A percentile compares a stretch with the other conserved stretches of the same genome.
Evolutionary conservation across 2,329 filamentous ascomycete genomes (phyloP).

Genomic region (Exophiala lecanii-corni): DNA sequence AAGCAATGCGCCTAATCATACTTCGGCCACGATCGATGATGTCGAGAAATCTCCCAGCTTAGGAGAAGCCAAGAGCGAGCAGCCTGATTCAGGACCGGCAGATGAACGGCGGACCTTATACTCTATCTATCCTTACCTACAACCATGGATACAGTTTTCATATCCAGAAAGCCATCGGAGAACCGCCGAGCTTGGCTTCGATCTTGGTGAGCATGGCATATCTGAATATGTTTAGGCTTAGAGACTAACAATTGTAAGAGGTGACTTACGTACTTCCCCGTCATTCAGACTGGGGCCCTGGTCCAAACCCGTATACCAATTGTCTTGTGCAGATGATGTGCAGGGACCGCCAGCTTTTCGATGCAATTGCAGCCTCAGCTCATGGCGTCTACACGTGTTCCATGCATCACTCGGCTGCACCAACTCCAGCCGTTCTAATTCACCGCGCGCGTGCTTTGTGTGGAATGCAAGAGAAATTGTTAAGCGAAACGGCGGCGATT

Average conservation of each 20-base stretch:
- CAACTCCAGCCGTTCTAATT: background rate
- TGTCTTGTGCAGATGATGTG: conserved; percentile 1
- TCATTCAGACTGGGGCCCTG: background rate
- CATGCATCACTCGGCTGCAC: background rate
- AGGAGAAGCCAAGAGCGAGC: background rate
- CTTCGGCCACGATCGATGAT: background rate
- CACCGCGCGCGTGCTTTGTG: background rate
- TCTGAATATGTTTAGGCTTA: background rate
- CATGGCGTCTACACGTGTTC: background rate
- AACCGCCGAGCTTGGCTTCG: background rate
- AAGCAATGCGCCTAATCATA: too few species aligned
- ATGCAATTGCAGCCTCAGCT: background rate
- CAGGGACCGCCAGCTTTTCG: background rate
- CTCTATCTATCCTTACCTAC: background rate
- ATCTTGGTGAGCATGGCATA: background rate
- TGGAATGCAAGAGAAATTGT: background rate
- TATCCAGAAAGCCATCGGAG: background rate
- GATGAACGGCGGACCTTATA: background rate
- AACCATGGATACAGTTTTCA: background rate
- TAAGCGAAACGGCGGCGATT: background rate
- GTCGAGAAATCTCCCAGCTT: background rate
- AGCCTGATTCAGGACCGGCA: background rate
- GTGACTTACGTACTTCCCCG: background rate
- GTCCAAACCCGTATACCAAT: background rate
- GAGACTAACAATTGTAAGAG: background rate